phyloP scores from a whole-genome alignment of 1,284 basidiomycete species.

The Heliocybe sulcata region DNA sequence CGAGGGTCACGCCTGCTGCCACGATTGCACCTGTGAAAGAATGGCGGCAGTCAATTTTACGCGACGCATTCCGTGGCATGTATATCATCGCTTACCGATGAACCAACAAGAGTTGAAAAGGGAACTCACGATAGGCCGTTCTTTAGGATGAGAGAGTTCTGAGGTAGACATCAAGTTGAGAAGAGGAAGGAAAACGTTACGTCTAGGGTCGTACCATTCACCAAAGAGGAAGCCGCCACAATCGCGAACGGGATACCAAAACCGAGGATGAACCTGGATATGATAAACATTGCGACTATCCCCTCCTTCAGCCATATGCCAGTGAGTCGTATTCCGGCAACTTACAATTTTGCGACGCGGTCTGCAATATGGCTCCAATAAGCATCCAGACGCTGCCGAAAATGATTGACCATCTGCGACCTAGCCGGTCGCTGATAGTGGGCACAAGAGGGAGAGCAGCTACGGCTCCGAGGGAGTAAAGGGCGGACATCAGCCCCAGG shows the following conservation, averaged over 20 bases:
- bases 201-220: background rate
- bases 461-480: constrained; percentile 12
- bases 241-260: background rate
- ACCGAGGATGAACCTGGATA: background rate
- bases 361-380: background rate
- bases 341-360: background rate
- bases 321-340: background rate
- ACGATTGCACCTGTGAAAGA: constrained; percentile 30
- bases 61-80: too few species aligned
- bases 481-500: constrained; percentile 11
- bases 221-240: background rate
- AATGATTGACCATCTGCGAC: background rate
- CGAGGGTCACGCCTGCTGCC: constrained; percentile 36
- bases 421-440: background rate
- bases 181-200: too few species aligned
- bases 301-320: background rate
- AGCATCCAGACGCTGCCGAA: background rate
- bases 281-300: background rate
- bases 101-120: constrained; percentile 42
- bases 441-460: constrained; percentile 15
- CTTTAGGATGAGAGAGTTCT: constrained; percentile 44
- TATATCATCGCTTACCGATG: constrained; percentile 21
- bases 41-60: too few species aligned
- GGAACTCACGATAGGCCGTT: constrained; percentile 39
- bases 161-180: too few species aligned